Percentiles rank a stretch among this genome's conserved stretches.
Evolutionary conservation across 2,329 filamentous ascomycete species (phyloP).

Genomic region (Aspergillus fumigatiaffinis): DNA sequence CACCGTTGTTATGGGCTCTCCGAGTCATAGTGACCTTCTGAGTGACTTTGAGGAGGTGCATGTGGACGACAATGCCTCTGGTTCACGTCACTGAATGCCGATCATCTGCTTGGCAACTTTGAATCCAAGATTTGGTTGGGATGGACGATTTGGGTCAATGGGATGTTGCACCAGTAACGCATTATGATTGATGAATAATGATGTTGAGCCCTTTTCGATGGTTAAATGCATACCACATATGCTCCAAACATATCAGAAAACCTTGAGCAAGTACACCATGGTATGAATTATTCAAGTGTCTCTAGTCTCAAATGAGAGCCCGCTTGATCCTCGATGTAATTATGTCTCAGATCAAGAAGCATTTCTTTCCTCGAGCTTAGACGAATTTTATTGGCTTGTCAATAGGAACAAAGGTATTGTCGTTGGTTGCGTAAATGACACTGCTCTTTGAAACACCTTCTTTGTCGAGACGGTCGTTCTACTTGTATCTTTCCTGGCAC

Average conservation of each 20-base stretch:
- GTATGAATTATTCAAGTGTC: no score
- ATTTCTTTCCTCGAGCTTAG: neutral
- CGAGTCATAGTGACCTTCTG: slow-evolving; percentile 2
- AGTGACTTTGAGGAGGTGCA: slow-evolving; percentile 14
- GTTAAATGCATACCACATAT: neutral
- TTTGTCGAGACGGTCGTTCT: neutral
- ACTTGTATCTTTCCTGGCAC: neutral
- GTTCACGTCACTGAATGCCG: neutral
- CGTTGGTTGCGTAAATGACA: neutral
- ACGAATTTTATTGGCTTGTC: no score
- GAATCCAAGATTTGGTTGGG: no score
- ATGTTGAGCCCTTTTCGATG: neutral
- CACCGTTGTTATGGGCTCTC: slow-evolving; percentile 15
- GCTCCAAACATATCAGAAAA: neutral
- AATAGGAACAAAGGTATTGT: neutral
- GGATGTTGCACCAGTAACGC: neutral
- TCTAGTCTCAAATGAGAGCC: neutral
- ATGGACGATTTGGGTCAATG: neutral
- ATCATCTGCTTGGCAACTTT: neutral
- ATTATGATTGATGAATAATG: neutral
- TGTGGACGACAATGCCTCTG: slow-evolving; percentile 5
- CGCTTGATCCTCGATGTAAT: neutral
- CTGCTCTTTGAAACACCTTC: neutral
- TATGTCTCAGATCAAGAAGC: neutral
- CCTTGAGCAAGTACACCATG: neutral